Conservation (phyloP, 192 early-diverging fungal species). For the Podila verticillata region DNA sequence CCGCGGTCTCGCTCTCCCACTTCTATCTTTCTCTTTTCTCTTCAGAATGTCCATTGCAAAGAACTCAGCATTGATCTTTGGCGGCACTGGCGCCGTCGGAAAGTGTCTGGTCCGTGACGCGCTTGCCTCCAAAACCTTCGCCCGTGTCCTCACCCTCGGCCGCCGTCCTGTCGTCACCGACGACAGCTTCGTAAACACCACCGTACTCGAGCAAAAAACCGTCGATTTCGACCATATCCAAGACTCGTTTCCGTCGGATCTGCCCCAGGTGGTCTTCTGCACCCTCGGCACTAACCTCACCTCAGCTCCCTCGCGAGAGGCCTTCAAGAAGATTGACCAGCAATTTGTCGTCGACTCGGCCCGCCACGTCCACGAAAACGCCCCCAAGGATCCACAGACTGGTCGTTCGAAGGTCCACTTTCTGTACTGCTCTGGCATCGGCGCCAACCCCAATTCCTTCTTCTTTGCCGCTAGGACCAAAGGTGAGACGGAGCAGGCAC, state of each 20-base stretch:
- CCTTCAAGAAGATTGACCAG: conserved; percentile 81
- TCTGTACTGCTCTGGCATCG: conserved; percentile 60
- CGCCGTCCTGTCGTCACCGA: conserved; percentile 41
- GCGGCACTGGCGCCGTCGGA: conserved; percentile 67
- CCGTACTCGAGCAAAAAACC: conserved; percentile 63
- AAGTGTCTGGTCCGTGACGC: conserved; percentile 65
- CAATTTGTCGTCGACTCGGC: conserved; percentile 78
- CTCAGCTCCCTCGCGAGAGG: conserved; percentile 68
- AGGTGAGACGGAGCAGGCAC: conserved; percentile 76
- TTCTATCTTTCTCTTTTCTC: too few relatives aligned
- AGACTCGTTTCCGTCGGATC: conserved; percentile 20
- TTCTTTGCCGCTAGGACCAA: conserved; percentile 79
- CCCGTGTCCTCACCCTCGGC: conserved; percentile 63
- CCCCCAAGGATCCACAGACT: conserved; percentile 41
- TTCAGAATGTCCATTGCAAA: conserved; percentile 34
- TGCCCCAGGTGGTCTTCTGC: conserved; percentile 67
- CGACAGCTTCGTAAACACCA: conserved; percentile 24
- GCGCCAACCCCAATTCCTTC: conserved; percentile 64
- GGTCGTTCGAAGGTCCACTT: conserved; percentile 55
- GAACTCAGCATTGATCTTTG: conserved; percentile 43
- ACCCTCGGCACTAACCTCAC: conserved; percentile 77
- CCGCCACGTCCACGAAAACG: conserved; percentile 62
- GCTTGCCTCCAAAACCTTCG: conserved; percentile 54
- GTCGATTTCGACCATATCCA: conserved; percentile 81
- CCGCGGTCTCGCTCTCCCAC: too few relatives aligned